Evolutionary conservation across 2,329 filamentous ascomycete genomes (phyloP), one percentile per base, ranked within the genome.

Genomic region (Lasiodiplodia hormozganensis): DNA sequence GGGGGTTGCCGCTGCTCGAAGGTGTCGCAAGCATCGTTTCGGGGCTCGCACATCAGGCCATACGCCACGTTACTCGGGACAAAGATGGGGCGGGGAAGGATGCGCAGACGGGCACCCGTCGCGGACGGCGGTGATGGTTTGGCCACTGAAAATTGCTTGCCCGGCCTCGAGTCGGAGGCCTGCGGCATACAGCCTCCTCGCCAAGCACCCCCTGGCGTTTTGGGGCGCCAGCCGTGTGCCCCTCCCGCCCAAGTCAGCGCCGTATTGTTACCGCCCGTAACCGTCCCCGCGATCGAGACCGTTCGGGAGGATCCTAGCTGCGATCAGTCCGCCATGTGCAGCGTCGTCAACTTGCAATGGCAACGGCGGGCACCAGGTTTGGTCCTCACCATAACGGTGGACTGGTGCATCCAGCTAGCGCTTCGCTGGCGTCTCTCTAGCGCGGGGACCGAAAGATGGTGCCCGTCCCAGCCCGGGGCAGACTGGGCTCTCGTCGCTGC

Each of bases 21-120:
- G 66, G 66, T 57, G 58, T 65, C 67, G 58, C 58, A 65, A 65
- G 57, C 67, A 68, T 68, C 67, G 67, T 64, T 56, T 68, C 67
- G 67, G 65, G 67, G 67, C 67, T 56, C 62, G 60, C 60, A 38
- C 43, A 64, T 64, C 60, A 64, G 60, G 47, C 60, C 47, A 64
- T 64, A 64, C 47, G 60, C 60, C 60, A 52, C 47, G 43, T 64
- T 62, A 47, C 57, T 62, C 57, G 57, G 57, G 57, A 23, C 57
- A 64, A 51, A 64, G 58, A 64, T 52, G 60, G 60, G 60, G 60
- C 60, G 60, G 60, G 60, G 60, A 64, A 47, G 60, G 60, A 64
- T 64, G 47, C 47, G 60, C 60, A 64, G 58, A 62, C 58, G 58
- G 58, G 58, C 36, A 62, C 58, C 58, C 58, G 25, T 62, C 58